A percentile compares a stretch with the other conserved stretches of the same genome.
These are phyloP conservation scores for Torulaspora maleeae DNA, from an alignment of 805 yeast genomes.

Conservation along the genomic window DNA sequence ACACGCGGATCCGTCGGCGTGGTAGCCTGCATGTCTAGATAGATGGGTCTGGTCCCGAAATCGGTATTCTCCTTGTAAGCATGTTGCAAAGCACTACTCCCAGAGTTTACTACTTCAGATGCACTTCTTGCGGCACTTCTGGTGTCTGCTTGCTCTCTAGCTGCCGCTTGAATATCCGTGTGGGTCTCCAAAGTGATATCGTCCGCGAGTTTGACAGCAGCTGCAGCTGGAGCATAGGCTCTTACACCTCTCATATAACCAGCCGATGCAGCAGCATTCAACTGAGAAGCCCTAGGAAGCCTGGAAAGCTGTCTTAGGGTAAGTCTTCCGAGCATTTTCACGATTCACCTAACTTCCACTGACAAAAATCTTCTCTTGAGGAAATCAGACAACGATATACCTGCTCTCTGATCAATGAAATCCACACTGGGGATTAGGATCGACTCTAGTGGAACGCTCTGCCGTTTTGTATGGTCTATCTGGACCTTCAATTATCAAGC, in stretches of 20 bases:
- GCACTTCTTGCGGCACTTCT: constrained; percentile 16
- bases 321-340: constrained; percentile 9
- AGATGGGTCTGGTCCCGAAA: constrained; percentile 81
- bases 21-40: constrained; percentile 96
- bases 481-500: not conserved
- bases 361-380: not conserved
- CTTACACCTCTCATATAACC: not conserved
- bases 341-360: not conserved
- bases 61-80: constrained; percentile 40
- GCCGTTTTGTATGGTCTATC: not conserved
- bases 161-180: constrained; percentile 34
- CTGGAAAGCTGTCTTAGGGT: constrained; percentile 1
- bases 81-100: constrained; percentile 34
- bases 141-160: constrained; percentile 29
- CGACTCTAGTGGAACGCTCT: no score
- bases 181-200: constrained; percentile 31
- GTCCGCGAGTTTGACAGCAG: constrained; percentile 26
- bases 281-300: constrained; percentile 3
- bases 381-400: not conserved
- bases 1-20: constrained; percentile 98
- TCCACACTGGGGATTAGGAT: no score
- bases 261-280: not conserved
- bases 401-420: not conserved
- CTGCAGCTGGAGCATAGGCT: constrained; percentile 21
- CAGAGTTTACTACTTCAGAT: constrained; percentile 23